Evolutionary conservation across 2,329 filamentous ascomycete genomes (phyloP).

Genomic region (Gnomoniopsis sp.): DNA sequence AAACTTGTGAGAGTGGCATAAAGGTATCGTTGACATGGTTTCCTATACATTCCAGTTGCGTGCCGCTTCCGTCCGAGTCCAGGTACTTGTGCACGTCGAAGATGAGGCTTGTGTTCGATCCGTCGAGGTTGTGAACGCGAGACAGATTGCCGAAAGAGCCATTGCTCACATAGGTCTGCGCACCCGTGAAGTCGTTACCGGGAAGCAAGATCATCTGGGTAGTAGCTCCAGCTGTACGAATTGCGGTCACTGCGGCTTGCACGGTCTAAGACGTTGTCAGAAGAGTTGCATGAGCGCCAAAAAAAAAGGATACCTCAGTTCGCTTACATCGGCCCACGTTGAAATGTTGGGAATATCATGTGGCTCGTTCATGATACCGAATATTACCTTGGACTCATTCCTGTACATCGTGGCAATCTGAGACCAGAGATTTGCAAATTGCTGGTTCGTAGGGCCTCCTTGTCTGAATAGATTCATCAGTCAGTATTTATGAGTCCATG

Average conservation of each 20-base stretch:
- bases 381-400: slow-evolving; percentile 49
- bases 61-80: slow-evolving; percentile 52
- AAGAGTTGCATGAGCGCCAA: neutral
- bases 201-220: slow-evolving; percentile 62
- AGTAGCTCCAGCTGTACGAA: slow-evolving; percentile 61
- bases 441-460: slow-evolving; percentile 57
- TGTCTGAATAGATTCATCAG: slow-evolving; percentile 50
- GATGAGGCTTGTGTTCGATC: slow-evolving; percentile 51
- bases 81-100: slow-evolving; percentile 60
- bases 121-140: slow-evolving; percentile 57
- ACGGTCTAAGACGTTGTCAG: slow-evolving; percentile 35
- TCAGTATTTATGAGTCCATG: slow-evolving; percentile 38
- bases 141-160: slow-evolving; percentile 49
- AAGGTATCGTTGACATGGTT: slow-evolving; percentile 48
- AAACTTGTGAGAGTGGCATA: slow-evolving; percentile 40
- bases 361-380: slow-evolving; percentile 70
- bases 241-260: slow-evolving; percentile 62
- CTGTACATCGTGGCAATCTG: slow-evolving; percentile 58
- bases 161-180: slow-evolving; percentile 43
- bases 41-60: slow-evolving; percentile 44
- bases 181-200: slow-evolving; percentile 56
- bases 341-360: slow-evolving; percentile 53
- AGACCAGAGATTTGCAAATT: slow-evolving; percentile 60
- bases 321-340: slow-evolving; percentile 46
- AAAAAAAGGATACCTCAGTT: neutral